phyloP scores from a whole-genome alignment of 306 rosid species.

The Acacia acuminata region DNA sequence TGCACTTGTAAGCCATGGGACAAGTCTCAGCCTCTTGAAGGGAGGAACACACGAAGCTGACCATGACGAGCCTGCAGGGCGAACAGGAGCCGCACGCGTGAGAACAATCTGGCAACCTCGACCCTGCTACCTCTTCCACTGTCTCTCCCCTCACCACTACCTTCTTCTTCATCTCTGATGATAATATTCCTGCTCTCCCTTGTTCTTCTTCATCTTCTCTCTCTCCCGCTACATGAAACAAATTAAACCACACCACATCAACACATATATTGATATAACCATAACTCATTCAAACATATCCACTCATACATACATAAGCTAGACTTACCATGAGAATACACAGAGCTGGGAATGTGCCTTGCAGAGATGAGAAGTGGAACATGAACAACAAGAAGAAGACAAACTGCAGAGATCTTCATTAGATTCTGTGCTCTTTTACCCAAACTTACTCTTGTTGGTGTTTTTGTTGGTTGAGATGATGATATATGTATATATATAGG shows the following conservation, averaged over 20 bases:
- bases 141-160: slow-evolving; percentile 36
- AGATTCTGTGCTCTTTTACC: background rate
- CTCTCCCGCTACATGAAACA: background rate
- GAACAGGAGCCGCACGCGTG: slow-evolving; percentile 86
- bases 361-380: slow-evolving; percentile 46
- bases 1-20: slow-evolving; percentile 95
- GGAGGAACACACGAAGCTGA: slow-evolving; percentile 74
- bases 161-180: background rate
- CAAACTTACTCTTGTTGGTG: background rate
- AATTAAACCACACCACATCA: background rate
- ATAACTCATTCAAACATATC: background rate
- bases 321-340: slow-evolving; percentile 49
- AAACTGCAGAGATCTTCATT: slow-evolving; percentile 39
- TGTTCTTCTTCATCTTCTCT: background rate
- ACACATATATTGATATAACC: background rate
- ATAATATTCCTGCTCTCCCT: background rate
- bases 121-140: slow-evolving; percentile 64
- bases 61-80: slow-evolving; percentile 77
- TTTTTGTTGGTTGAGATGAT: background rate
- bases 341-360: slow-evolving; percentile 48
- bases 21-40: slow-evolving; percentile 81
- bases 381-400: slow-evolving; percentile 34
- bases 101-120: slow-evolving; percentile 79
- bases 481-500: slow-evolving; percentile 10
- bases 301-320: background rate